Evolutionary conservation across 768 basidiomycete species (phyloP).

Genomic region (Leucosporidium yakuticum): DNA sequence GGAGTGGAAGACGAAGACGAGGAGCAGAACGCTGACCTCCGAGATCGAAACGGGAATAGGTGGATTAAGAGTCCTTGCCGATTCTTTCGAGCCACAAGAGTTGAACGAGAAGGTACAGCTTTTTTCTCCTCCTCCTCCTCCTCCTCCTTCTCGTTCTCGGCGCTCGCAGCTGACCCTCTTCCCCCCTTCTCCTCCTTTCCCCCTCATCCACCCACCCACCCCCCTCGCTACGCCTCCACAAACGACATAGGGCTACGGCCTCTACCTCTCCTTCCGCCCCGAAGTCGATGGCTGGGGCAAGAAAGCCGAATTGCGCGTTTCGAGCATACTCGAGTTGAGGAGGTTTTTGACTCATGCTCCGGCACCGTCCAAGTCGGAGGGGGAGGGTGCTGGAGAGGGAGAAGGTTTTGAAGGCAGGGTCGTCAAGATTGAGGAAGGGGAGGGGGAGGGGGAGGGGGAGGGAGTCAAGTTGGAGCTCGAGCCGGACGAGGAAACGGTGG

Average conservation of each 20-base stretch:
- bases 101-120: slow-evolving; percentile 39
- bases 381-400: background rate
- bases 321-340: slow-evolving; percentile 55
- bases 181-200: too few relatives aligned
- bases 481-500: background rate
- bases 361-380: background rate
- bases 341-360: slow-evolving; percentile 24
- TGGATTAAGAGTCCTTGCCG: slow-evolving; percentile 44
- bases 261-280: slow-evolving; percentile 86
- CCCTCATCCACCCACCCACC: too few relatives aligned
- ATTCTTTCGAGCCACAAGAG: slow-evolving; percentile 43
- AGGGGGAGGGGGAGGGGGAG: background rate
- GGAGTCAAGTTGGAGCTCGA: background rate
- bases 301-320: slow-evolving; percentile 65
- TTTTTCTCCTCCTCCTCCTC: too few relatives aligned
- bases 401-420: background rate
- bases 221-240: too few relatives aligned
- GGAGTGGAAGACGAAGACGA: too few relatives aligned
- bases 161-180: too few relatives aligned
- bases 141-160: too few relatives aligned
- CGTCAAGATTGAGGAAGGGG: background rate
- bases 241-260: slow-evolving; percentile 56
- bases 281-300: slow-evolving; percentile 72
- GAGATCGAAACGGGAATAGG: slow-evolving; percentile 29
- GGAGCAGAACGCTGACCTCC: background rate